Conservation (phyloP, 768 basidiomycete species). For the Punctularia strigosozonata region DNA sequence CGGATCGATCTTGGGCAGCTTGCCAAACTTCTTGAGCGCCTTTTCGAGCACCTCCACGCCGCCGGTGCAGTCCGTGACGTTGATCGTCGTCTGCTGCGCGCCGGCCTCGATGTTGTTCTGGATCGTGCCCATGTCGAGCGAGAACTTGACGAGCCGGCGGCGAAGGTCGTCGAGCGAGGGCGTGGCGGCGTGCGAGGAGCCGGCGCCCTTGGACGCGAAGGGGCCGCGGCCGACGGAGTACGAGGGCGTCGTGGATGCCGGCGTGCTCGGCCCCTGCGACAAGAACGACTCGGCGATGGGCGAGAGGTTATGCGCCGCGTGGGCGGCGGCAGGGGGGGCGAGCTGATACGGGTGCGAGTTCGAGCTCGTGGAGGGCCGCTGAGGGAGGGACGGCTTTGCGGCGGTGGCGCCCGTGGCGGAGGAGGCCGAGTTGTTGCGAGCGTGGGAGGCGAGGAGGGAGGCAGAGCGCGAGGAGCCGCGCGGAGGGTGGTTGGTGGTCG, state of each 20-base stretch:
- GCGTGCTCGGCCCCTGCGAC: slow-evolving; percentile 23
- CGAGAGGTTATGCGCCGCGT: slow-evolving; percentile 38
- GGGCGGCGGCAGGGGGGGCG: slow-evolving; percentile 20
- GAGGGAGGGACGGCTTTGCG: slow-evolving; percentile 25
- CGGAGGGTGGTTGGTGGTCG: too few species aligned
- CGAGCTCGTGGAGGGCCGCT: slow-evolving; percentile 29
- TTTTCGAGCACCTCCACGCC: slow-evolving; percentile 83
- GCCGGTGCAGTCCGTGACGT: slow-evolving; percentile 68
- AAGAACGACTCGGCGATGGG: slow-evolving; percentile 62
- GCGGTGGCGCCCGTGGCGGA: slow-evolving; percentile 29
- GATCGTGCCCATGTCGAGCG: slow-evolving; percentile 74
- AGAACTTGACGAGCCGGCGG: slow-evolving; percentile 81
- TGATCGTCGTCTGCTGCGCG: slow-evolving; percentile 60
- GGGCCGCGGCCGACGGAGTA: slow-evolving; percentile 53
- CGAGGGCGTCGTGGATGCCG: slow-evolving; percentile 34
- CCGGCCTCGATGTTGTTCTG: too few species aligned
- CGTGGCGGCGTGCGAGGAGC: slow-evolving; percentile 29
- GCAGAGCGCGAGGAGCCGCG: slow-evolving; percentile 23
- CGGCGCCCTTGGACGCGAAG: slow-evolving; percentile 32
- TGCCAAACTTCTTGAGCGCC: slow-evolving; percentile 84
- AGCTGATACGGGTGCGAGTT: slow-evolving; percentile 50
- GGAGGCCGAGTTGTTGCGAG: slow-evolving; percentile 37
- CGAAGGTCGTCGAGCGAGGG: slow-evolving; percentile 69
- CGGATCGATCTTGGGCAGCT: slow-evolving; percentile 32
- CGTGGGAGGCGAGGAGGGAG: slow-evolving; percentile 24